These are phyloP conservation scores for Trypanosoma cruzi DNA, from an alignment of 208 protist genomes.

Conservation along the genomic window DNA sequence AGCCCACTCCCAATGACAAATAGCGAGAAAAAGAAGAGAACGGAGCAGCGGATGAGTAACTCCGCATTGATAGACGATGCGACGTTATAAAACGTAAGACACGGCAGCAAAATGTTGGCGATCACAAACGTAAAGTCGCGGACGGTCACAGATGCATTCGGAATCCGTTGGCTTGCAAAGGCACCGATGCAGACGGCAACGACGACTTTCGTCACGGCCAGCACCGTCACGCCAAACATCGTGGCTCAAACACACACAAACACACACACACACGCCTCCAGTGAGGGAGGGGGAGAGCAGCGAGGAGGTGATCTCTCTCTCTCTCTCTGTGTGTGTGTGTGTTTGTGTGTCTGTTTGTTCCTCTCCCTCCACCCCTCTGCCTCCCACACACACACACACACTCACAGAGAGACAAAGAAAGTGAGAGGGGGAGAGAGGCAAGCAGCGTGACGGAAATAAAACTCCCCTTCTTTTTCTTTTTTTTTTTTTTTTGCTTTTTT, in stretches of 20 bases:
- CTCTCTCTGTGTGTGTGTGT: too few species aligned
- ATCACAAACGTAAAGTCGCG: constrained; percentile 76
- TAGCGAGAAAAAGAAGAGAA: constrained; percentile 52
- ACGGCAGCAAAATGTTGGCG: constrained; percentile 60
- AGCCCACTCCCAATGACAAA: constrained; percentile 41
- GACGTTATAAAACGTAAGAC: constrained; percentile 68
- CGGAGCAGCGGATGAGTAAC: constrained; percentile 48
- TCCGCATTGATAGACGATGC: constrained; percentile 39
- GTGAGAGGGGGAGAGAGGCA: constrained; percentile 24
- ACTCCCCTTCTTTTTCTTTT: background rate
- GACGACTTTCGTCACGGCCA: constrained; percentile 76
- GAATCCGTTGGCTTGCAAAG: constrained; percentile 53
- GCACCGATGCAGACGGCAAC: constrained; percentile 74
- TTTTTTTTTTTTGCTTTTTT: background rate
- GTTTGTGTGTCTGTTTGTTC: too few species aligned
- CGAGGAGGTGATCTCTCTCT: too few species aligned
- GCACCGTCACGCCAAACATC: constrained; percentile 70
- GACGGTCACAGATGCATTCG: constrained; percentile 44
- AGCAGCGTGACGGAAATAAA: background rate
- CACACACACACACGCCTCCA: too few species aligned
- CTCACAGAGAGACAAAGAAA: constrained; percentile 3
- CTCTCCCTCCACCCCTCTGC: too few species aligned
- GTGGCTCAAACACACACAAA: background rate
- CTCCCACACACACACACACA: too few species aligned
- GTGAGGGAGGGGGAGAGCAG: too few species aligned